Evolutionary conservation across 1,284 basidiomycete species (phyloP).

Genomic region (Chalciporus sp.): DNA sequence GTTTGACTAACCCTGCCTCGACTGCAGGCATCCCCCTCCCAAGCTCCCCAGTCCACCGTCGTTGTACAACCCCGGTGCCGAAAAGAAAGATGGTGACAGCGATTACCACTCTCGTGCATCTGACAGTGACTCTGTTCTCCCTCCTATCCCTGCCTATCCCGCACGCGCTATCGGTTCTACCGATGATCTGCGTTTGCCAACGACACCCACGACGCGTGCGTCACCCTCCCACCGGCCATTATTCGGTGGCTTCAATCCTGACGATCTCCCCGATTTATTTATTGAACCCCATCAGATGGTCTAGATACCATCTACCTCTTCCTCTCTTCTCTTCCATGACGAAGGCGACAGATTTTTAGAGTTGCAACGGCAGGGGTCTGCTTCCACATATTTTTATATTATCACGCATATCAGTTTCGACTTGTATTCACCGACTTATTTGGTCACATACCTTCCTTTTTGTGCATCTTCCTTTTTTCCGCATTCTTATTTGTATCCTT

Average conservation of each 20-base stretch:
- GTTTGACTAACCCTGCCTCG: not conserved
- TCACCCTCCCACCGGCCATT: not conserved
- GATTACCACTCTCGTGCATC: not conserved
- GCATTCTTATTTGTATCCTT: not conserved
- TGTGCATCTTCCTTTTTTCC: not conserved
- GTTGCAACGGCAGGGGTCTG: not conserved
- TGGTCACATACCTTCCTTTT: not conserved
- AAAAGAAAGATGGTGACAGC: not conserved
- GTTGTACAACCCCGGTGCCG: not conserved
- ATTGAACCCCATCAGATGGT: not conserved
- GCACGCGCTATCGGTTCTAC: not conserved
- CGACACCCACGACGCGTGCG: not conserved
- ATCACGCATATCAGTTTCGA: not conserved
- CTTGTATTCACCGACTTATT: not conserved
- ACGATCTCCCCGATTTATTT: not conserved
- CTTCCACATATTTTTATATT: not conserved
- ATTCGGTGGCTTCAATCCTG: not conserved
- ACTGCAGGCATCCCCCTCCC: not conserved
- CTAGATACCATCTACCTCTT: not conserved
- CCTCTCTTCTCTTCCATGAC: not conserved
- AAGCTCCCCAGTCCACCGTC: not conserved
- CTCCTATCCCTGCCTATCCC: slow-evolving; percentile 2
- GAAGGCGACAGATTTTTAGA: not conserved
- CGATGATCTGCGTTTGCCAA: not conserved
- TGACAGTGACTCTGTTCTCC: not conserved